Percentiles rank a stretch among this genome's conserved stretches.
phyloP scores from a whole-genome alignment of 164 flowering plant species.

The Echeveria elegans region DNA sequence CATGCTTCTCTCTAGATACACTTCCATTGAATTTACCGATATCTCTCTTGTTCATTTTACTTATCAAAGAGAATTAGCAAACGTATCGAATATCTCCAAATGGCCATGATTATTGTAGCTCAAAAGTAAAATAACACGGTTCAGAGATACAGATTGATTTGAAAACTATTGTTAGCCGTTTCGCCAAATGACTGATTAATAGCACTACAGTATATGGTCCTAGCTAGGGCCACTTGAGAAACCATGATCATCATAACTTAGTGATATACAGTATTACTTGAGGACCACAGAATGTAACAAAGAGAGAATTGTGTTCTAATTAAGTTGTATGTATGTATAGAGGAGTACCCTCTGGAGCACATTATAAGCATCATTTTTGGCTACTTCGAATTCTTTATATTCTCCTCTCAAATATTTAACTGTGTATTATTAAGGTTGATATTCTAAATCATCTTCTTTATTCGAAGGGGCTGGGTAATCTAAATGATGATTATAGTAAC shows the following conservation, averaged over 20 bases:
- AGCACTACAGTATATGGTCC: neutral
- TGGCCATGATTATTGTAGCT: too few relatives aligned
- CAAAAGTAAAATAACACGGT: neutral
- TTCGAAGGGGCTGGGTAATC: too few relatives aligned
- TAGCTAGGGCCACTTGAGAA: constrained; percentile 1
- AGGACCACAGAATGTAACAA: neutral
- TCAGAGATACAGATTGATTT: neutral
- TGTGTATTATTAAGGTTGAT: neutral
- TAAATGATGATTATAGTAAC: too few relatives aligned
- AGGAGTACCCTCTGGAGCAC: neutral
- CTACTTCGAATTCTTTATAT: neutral
- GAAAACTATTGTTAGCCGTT: neutral
- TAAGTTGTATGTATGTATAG: neutral
- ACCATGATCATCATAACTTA: neutral
- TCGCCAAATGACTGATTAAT: neutral
- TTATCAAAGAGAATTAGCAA: too few relatives aligned
- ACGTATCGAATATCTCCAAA: too few relatives aligned
- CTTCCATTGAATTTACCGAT: too few relatives aligned
- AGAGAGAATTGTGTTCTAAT: too few relatives aligned
- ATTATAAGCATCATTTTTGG: neutral
- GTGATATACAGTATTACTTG: neutral
- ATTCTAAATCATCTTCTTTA: too few relatives aligned
- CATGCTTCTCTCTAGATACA: neutral
- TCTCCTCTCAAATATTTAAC: neutral
- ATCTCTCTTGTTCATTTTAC: too few relatives aligned